Conservation (phyloP, 2,329 filamentous ascomycete species). For the Colletotrichum sojae region DNA sequence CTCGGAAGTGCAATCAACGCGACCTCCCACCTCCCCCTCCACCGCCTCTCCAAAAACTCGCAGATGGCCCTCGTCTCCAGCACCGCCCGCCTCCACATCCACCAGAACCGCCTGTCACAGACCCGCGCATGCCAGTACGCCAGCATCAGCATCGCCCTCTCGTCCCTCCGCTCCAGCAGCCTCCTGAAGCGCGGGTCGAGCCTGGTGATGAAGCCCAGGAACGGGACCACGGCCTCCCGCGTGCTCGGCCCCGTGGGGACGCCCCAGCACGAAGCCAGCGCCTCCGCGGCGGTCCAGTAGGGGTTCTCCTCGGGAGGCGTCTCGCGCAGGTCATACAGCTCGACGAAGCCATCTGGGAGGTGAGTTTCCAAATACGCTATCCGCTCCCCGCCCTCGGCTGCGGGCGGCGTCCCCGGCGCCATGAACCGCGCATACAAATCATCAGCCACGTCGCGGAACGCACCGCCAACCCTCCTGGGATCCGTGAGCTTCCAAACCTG, state of each 20-base stretch:
- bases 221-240: constrained; percentile 52
- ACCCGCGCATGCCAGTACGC: constrained; percentile 70
- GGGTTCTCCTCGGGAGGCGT: constrained; percentile 47
- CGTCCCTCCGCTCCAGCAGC: constrained; percentile 65
- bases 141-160: constrained; percentile 67
- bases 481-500: constrained; percentile 66
- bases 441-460: constrained; percentile 55
- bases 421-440: constrained; percentile 39
- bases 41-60: constrained; percentile 48
- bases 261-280: constrained; percentile 13
- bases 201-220: constrained; percentile 62
- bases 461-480: constrained; percentile 61
- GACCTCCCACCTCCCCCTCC: neutral
- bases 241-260: neutral
- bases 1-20: constrained; percentile 14
- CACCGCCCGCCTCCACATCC: constrained; percentile 59
- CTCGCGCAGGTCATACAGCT: constrained; percentile 46
- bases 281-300: constrained; percentile 50
- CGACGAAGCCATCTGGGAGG: constrained; percentile 52
- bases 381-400: constrained; percentile 42
- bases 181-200: constrained; percentile 59
- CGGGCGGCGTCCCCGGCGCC: neutral
- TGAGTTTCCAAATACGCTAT: constrained; percentile 10
- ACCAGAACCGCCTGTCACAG: constrained; percentile 60
- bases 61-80: constrained; percentile 67